Base-by-base conservation (phyloP, 345 rosid species). In the Nasturtium officinale region DNA sequence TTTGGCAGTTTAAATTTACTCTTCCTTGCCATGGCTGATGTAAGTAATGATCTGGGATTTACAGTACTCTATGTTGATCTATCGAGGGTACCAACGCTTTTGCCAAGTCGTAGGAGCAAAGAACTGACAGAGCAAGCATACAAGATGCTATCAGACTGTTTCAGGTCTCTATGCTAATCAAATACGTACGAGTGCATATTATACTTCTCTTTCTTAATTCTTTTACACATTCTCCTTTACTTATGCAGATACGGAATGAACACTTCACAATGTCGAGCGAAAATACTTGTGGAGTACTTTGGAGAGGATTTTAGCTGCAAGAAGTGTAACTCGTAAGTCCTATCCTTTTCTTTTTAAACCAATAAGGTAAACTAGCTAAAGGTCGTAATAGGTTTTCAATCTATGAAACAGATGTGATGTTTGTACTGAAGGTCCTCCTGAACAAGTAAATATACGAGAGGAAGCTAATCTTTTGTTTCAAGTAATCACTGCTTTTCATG, bases 221-320 rank as follows among this genome's bases (percentile, higher is more conserved):
- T 40, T 42, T 55, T 15, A 46, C 56, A 57, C 30, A 23, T 45
- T 61, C 58, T 67, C 13, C 50, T 66, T 59, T 74, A 61, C 37
- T 28, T 38, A 45, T 61, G 80, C 87, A 92, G 98, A 78, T 92
- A 92, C 73, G 96, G 91, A 68, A 92, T 90, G 98, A 89, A 86
- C 54, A 90, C 93, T 53, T 86, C 91, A 28, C 63, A 56, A 50
- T 92, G 98, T 77, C 90, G 98, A 61, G 91, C 93, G 2, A 92
- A 82, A 83, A 83, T 13, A 67, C 87, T 90, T 0, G 96, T 90
- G 32, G 88, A 86, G 80, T 87, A 92, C 61, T 92, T 90, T 78
- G 98, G 97, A 52, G 91, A 92, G 77, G 85, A 87, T 72, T 87
- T 92, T 52, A 65, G 76, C 52, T 28, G 65, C 58, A 72, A 79